Conservation (phyloP, 805 yeast species). For the Pachysolen tannophilus region DNA sequence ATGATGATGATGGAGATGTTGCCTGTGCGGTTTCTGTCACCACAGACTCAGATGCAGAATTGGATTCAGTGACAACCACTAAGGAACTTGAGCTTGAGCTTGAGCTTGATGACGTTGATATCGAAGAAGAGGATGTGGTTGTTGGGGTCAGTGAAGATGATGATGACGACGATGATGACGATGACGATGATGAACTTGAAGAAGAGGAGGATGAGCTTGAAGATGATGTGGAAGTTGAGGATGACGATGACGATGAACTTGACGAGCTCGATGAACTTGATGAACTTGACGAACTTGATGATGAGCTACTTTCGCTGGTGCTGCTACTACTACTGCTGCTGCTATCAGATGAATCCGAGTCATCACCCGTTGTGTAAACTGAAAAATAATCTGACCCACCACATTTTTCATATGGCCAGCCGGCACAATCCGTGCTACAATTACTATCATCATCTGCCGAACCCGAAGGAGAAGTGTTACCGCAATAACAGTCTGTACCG, state of each 20-base stretch:
- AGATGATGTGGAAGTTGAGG: slow-evolving; percentile 23
- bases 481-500: slow-evolving; percentile 64
- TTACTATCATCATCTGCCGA: slow-evolving; percentile 19
- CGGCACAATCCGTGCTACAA: slow-evolving; percentile 46
- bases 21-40: slow-evolving; percentile 12
- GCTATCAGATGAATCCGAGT: slow-evolving; percentile 7
- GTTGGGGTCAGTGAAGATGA: slow-evolving; percentile 7
- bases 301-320: slow-evolving; percentile 12
- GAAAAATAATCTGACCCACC: slow-evolving; percentile 42
- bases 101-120: slow-evolving; percentile 11
- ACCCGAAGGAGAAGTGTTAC: slow-evolving; percentile 31
- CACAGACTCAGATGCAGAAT: slow-evolving; percentile 9
- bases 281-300: slow-evolving; percentile 10
- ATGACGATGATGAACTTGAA: slow-evolving; percentile 9
- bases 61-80: slow-evolving; percentile 19
- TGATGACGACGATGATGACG: slow-evolving; percentile 8
- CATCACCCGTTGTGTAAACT: slow-evolving; percentile 32
- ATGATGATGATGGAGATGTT: slow-evolving; percentile 8
- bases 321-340: slow-evolving; percentile 9
- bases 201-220: slow-evolving; percentile 19
- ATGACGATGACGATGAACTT: slow-evolving; percentile 10
- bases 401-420: slow-evolving; percentile 56
- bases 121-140: slow-evolving; percentile 18
- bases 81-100: no score
- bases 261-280: slow-evolving; percentile 10